Evolutionary conservation across 495 filamentous ascomycete species (phyloP), one percentile per base, ranked within the genome.

Genomic region (Penicillium odoratum): DNA sequence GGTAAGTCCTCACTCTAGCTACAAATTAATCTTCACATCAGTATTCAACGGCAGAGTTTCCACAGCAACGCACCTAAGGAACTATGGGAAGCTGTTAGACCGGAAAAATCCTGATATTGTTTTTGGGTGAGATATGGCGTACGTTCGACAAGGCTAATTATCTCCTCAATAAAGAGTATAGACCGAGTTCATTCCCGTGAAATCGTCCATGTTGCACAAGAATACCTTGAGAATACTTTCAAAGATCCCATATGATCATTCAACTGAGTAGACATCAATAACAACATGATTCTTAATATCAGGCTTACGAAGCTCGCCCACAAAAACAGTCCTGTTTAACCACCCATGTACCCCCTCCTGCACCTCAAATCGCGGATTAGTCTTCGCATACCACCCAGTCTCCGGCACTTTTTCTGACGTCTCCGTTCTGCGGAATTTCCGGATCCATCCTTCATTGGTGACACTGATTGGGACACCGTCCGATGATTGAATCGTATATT

Each of bases 301-400:
- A 0, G 45, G 51, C 25, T 46, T 51, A 44, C 38, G 57, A 49
- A 59, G 45, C 13, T 59, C 57, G 15, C 51, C 57, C 28, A 59
- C 50, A 49, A 59, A 54, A 5, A 59, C 15, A 5, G 57, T 59
- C 3, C 57, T 45, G 45, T 59, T 59, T 18, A 59, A 34, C 57
- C 57, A 59, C 4, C 11, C 44, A 48, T 54, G 33, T 9, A 34
- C 11, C 7, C 56, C 56, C 21, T 48, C 30, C 7, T 38, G 47
- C 9, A 58, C 56, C 18, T 58, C 56, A 48, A 58, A 58, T 40
- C 56, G 42, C 3, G 56, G 56, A 28, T 53, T 53, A 1, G 56
- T 53, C 56, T 44, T 48, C n/a, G 56, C 56, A 31, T 58, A 58
- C 56, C 56, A 58, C 18, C 53, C 18, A 8, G 30, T 31, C 56